These are phyloP conservation scores for Vitis labrusca DNA, from an alignment of 164 flowering plant genomes.

Conservation along the genomic window DNA sequence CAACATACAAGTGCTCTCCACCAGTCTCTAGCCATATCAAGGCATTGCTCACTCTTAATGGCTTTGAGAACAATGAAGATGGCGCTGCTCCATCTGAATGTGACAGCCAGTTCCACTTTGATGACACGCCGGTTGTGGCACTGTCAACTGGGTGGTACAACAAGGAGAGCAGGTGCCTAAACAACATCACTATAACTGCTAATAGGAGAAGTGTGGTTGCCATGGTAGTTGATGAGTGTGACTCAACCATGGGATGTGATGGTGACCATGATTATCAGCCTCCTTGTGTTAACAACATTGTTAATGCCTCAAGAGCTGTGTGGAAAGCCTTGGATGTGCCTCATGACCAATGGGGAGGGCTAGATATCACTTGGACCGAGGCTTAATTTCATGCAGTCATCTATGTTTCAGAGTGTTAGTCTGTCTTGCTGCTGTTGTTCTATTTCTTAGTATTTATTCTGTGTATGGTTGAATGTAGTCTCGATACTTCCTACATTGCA, in stretches of 20 bases:
- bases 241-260: slow-evolving; percentile 22
- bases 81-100: slow-evolving; percentile 30
- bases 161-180: slow-evolving; percentile 9
- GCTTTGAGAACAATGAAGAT: slow-evolving; percentile 27
- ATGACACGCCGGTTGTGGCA: slow-evolving; percentile 18
- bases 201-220: slow-evolving; percentile 19
- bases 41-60: slow-evolving; percentile 26
- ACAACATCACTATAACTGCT: slow-evolving; percentile 13
- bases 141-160: slow-evolving; percentile 20
- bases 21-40: slow-evolving; percentile 5
- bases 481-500: too few relatives aligned
- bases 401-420: neutral
- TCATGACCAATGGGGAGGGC: slow-evolving; percentile 9
- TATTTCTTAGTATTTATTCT: too few relatives aligned
- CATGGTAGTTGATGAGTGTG: slow-evolving; percentile 23
- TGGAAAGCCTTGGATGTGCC: slow-evolving; percentile 37
- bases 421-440: too few relatives aligned
- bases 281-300: slow-evolving; percentile 34
- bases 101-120: slow-evolving; percentile 20
- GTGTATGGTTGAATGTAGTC: too few relatives aligned
- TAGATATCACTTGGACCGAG: slow-evolving; percentile 29
- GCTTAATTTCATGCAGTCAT: slow-evolving; percentile 4
- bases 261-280: slow-evolving; percentile 22
- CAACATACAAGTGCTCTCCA: slow-evolving; percentile 6
- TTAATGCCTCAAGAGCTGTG: slow-evolving; percentile 38